phyloP scores from a whole-genome alignment of 768 basidiomycete genomes.

The Trametes coccinea region DNA sequence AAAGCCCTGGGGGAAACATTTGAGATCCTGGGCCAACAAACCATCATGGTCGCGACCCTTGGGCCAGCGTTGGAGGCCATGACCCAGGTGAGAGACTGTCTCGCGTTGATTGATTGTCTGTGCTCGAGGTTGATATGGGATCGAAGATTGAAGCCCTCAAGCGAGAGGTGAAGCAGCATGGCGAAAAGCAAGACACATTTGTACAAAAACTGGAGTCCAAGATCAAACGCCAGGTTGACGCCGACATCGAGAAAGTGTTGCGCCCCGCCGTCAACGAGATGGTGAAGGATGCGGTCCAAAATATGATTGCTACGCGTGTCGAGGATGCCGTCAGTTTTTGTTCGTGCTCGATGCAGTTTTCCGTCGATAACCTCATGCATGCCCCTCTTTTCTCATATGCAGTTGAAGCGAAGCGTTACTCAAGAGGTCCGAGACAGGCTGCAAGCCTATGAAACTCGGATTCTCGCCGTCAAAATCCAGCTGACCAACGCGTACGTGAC shows the following conservation, averaged over 20 bases:
- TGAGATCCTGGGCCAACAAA: slow-evolving; percentile 47
- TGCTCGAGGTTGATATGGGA: not conserved
- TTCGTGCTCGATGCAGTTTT: not conserved
- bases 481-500: slow-evolving; percentile 49
- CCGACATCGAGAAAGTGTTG: slow-evolving; percentile 39
- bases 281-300: slow-evolving; percentile 38
- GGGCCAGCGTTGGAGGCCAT: slow-evolving; percentile 46
- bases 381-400: not conserved
- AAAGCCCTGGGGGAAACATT: slow-evolving; percentile 43
- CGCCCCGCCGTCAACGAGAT: slow-evolving; percentile 38
- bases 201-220: slow-evolving; percentile 39
- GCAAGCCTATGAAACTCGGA: slow-evolving; percentile 43
- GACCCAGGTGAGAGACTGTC: slow-evolving; percentile 40
- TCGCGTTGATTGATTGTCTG: slow-evolving; percentile 11
- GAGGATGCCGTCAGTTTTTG: slow-evolving; percentile 39
- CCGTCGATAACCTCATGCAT: not conserved
- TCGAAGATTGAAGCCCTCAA: slow-evolving; percentile 44
- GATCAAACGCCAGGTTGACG: slow-evolving; percentile 23
- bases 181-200: slow-evolving; percentile 37
- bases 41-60: slow-evolving; percentile 43
- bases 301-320: slow-evolving; percentile 44
- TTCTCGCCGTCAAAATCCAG: slow-evolving; percentile 43
- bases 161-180: slow-evolving; percentile 40
- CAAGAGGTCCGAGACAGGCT: slow-evolving; percentile 42
- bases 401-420: slow-evolving; percentile 48